Conservation (phyloP, 148 eudicot genomes). For the Arctostaphylos glauca region DNA sequence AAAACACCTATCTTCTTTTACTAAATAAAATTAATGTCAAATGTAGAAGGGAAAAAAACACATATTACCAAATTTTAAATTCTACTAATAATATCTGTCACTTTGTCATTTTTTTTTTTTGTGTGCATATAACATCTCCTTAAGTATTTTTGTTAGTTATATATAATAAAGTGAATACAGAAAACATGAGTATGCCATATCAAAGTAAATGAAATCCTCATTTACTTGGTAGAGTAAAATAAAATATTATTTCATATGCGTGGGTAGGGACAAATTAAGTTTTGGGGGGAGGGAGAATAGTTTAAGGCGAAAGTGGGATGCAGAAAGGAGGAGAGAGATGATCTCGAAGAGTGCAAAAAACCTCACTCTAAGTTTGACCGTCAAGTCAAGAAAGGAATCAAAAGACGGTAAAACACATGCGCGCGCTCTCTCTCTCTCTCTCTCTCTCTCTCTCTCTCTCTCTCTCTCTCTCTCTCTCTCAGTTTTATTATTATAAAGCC, state of each 20-base stretch:
- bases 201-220: no score
- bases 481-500: constrained; percentile 6
- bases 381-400: constrained; percentile 55
- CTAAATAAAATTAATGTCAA: no score
- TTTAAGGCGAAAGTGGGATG: constrained; percentile 20
- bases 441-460: neutral
- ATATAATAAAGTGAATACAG: no score
- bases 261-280: neutral
- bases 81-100: no score
- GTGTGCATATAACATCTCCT: no score
- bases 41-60: no score
- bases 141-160: no score
- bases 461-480: neutral
- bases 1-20: no score
- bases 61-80: no score
- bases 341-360: constrained; percentile 38
- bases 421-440: neutral
- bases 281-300: constrained; percentile 10
- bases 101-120: no score
- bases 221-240: no score
- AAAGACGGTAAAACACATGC: constrained; percentile 48
- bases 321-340: constrained; percentile 19
- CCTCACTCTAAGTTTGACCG: constrained; percentile 50
- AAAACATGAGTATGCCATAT: no score
- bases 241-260: neutral